Base-by-base conservation (phyloP, 1,284 basidiomycete genomes). In the Melampsora larici-populina region DNA sequence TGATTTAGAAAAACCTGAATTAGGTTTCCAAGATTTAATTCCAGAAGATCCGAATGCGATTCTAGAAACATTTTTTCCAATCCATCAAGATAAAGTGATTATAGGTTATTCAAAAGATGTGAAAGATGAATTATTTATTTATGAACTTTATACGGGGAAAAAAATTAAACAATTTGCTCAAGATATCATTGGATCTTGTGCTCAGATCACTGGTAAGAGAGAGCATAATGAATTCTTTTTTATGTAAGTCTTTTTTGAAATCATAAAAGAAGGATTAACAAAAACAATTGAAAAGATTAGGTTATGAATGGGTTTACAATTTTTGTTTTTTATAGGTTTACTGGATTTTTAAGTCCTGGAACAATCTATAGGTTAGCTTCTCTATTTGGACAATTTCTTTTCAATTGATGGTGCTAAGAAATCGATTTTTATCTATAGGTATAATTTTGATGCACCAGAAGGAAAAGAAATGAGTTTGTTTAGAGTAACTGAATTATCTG, bases 111-210 rank as follows among this genome's bases (percentile, higher is more conserved):
- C 90, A 81, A 87, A 89, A 78, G 90, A 91, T 89, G 90, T 92
- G 81, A 91, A 90, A 80, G 91, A 93, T 82, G 91, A 93, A 83
- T 86, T 94, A 51, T 92, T 92, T 83, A 83, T 94, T 73, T 90
- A 91, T 84, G 86, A 88, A 60, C 86, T 89, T 43, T 66, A 80
- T 73, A 83, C 85, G 0, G 92, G 92, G 49, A 83, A 86, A 80
- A 86, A 85, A 69, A 80, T 91, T 73, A 84, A 85, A 55, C 89
- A 89, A 6, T 84, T 94, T 21, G 89, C 88, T 2, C 84, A 87
- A 6, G 88, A 91, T 66, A 89, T 91, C 70, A 89, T 94, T 36
- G 93, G 93, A 31, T 86, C 90, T 4, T 87, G 89, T 49, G 85
- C 85, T 17, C 84, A 90, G 43, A 84, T 85, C 73, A 87, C 88